Base-by-base conservation (phyloP, 768 basidiomycete genomes). In the Mrakia frigida region DNA sequence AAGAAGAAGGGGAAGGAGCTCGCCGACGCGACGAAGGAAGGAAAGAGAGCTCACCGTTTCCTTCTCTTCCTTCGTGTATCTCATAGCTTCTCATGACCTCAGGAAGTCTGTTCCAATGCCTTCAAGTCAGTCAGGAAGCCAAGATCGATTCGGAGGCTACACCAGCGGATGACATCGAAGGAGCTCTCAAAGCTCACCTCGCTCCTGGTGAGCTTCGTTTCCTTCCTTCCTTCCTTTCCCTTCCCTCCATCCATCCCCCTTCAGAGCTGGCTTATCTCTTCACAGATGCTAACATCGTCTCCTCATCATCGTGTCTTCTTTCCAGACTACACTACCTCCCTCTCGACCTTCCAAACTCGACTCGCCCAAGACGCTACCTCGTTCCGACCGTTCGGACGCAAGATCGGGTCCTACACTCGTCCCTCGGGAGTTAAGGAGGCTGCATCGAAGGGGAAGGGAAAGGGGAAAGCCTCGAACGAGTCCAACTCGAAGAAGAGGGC, bases 81-180 rank as follows among this genome's bases (percentile, higher is more conserved):
- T 31, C 31, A 21, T 81, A 97, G 94, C 85, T 95, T 70, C 87
- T 88, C 75, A 90, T 97, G 83, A 87, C 96, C 1, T 97, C 95
- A 0, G 94, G 94, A 2, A 93, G 92, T 4, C 86, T 99, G 67
- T 85, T 84, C 11, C 90, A 91, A 81, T 93, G 88, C 81, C 87
- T 99, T 46, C 85, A 87, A 23, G 86, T 97, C 70, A 86, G 83
- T 35, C 90, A 90, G 81, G 86, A 90, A 9, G 87, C 88, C 73
- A 91, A 90, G 80, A 86, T 97, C 52, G 80, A 81, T 4, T 78
- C 87, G 83, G 65, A 85, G 86, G 35, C 86, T 86, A 43, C 89
- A 86, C 77, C 83, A 6, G 89, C 94, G 16, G 94, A 98, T 82
- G 93, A 98, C 81, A 90, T 93, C 41, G 91, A 93, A 79, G 89